A percentile compares a stretch with the other conserved stretches of the same genome.
Conservation (phyloP, 352 stramenopile species). For the Globisporangium parvum region DNA sequence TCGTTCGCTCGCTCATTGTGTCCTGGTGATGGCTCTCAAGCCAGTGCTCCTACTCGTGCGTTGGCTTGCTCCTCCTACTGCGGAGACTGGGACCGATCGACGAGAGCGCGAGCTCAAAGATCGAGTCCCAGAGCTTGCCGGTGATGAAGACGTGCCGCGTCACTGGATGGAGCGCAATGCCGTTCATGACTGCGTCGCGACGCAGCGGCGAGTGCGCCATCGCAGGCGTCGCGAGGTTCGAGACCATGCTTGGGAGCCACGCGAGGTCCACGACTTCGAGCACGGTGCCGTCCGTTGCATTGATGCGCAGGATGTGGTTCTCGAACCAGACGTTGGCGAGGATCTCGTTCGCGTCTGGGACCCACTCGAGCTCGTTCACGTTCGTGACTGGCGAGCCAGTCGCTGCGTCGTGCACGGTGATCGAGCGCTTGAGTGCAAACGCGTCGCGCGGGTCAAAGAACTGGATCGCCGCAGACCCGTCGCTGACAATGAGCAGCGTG, state of each 20-base stretch:
- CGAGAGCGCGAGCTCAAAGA: conserved; percentile 77
- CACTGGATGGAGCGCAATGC: conserved; percentile 71
- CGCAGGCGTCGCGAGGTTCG: conserved; percentile 38
- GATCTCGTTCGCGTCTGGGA: conserved; percentile 73
- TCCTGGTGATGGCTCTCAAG: background rate
- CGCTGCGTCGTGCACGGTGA: conserved; percentile 33
- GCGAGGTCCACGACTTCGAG: conserved; percentile 66
- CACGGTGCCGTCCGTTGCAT: conserved; percentile 55
- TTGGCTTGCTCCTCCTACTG: conserved; percentile 13
- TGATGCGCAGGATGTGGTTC: conserved; percentile 71
- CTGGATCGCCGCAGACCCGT: conserved; percentile 67
- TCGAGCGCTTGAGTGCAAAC: conserved; percentile 47
- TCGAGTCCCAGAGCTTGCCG: conserved; percentile 81
- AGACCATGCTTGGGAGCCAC: conserved; percentile 55
- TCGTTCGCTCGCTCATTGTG: background rate
- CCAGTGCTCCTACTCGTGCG: background rate
- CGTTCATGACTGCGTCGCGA: conserved; percentile 84
- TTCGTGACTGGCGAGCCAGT: conserved; percentile 37
- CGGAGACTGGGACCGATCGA: conserved; percentile 8
- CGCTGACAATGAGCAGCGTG: conserved; percentile 76
- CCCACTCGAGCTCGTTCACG: conserved; percentile 87
- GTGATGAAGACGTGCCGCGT: conserved; percentile 67
- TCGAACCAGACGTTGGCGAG: conserved; percentile 87
- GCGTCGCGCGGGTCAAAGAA: conserved; percentile 69
- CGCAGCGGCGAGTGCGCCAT: conserved; percentile 37